Base-by-base conservation (phyloP, 768 basidiomycete species). In the Holtermannia corniformis region DNA sequence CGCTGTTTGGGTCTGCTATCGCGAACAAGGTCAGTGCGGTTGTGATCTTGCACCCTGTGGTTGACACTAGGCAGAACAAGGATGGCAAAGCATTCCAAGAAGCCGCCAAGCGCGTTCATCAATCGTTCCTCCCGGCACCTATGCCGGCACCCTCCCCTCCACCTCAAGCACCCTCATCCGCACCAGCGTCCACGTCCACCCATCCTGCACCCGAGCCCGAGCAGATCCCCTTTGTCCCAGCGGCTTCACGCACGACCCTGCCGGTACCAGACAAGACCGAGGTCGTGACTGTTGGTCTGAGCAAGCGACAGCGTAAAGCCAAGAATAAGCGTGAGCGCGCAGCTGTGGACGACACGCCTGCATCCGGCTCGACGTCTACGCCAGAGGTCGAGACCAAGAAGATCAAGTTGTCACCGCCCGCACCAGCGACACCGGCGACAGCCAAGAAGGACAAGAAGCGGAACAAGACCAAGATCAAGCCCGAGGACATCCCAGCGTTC, bases 141-240 rank as follows among this genome's bases (percentile, higher is more conserved):
- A 21, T 4, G 4, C 19, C 5, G 12, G 7, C 23, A 22, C 24
- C 20, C 5, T 12, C 10, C 27, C 16, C 4, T 49, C 16, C 16
- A 49, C 5, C 10, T n/a, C 14, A 26, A 21, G 24, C 47, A 28
- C 4, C 24, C 25, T 26, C n/a, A n/a, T n/a, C n/a, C n/a, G n/a
- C n/a, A n/a, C n/a, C n/a, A n/a, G n/a, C n/a, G n/a, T n/a, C n/a
- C n/a, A n/a, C n/a, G n/a, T n/a, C n/a, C n/a, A n/a, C n/a, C n/a
- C n/a, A n/a, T n/a, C n/a, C 47, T 5, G 50, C 56, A 1, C 57
- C 59, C 1, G 62, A 61, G 28, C 67, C 81, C 49, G 78, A 81
- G 28, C 87, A 88, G 70, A 79, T 90, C 5, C 82, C 88, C 0
- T 92, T 83, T 58, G 77, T 92, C 7, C 87, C 87, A 44, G 78